Evolutionary conservation across 1,139 yeast genomes (phyloP).

Genomic region (Oligophagozyma castellii): DNA sequence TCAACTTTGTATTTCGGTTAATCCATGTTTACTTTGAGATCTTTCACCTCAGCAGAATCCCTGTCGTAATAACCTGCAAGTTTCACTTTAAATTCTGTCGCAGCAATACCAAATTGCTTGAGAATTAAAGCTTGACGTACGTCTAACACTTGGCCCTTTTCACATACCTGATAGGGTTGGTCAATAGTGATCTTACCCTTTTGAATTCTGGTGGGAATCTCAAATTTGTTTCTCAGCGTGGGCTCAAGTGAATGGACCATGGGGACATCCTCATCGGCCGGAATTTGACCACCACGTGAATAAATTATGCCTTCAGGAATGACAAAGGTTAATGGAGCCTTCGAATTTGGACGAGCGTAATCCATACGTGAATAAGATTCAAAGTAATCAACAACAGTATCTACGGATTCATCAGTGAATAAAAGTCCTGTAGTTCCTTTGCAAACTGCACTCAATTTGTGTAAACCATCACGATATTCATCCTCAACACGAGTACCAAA

Average conservation of each 20-base stretch:
- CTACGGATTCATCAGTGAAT: conserved; percentile 76
- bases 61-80: conserved; percentile 64
- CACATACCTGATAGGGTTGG: conserved; percentile 70
- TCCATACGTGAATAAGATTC: conserved; percentile 65
- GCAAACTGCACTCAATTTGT: conserved; percentile 43
- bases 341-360: conserved; percentile 80
- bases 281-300: conserved; percentile 89
- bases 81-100: conserved; percentile 76
- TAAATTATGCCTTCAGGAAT: conserved; percentile 85
- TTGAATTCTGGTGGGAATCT: conserved; percentile 83
- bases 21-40: conserved; percentile 25
- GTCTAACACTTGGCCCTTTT: conserved; percentile 66
- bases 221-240: conserved; percentile 73
- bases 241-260: conserved; percentile 93
- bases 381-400: conserved; percentile 77
- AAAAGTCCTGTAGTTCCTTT: conserved; percentile 76
- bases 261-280: conserved; percentile 87
- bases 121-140: conserved; percentile 84
- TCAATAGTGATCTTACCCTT: conserved; percentile 73
- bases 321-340: conserved; percentile 67
- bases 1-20: conserved; percentile 3
- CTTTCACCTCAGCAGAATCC: conserved; percentile 28
- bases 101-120: conserved; percentile 92
- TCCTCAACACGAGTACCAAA: conserved; percentile 78
- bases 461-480: conserved; percentile 78